Base-by-base conservation (phyloP, 2,329 filamentous ascomycete genomes). In the Trichoderma lentiforme region DNA sequence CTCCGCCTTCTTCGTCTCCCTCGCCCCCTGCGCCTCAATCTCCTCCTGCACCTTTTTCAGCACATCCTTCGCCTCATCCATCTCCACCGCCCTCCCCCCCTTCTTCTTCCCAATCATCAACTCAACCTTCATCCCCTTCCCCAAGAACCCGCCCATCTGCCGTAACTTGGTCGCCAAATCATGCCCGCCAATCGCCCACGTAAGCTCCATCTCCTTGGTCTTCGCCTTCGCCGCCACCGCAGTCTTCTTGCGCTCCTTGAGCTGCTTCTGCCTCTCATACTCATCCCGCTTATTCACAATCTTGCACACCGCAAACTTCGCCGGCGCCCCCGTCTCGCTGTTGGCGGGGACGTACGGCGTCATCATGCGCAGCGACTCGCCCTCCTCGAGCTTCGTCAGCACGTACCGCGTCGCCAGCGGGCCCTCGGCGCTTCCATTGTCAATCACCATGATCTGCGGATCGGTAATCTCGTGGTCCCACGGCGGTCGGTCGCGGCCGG, bases 131-230 rank as follows among this genome's bases (percentile, higher is more conserved):
- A 88, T 87, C 1, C 94, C 94, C 80, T 93, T 93, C 9, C 80
- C 83, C 78, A 98, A 79, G 79, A 97, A 97, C 69, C 83, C 85
- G 73, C 82, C 82, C 77, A 95, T 80, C 82, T 90, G 89, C 77
- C 87, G 87, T 80, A 96, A 79, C 78, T 91, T 88, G 79, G 93
- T 91, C n/a, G 83, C 83, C 67, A 97, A 80, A 83, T 98, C 95
- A 78, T 95, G 88, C 14, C 81, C 78, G 73, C 90, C 90, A 77
- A 97, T 97, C 39, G 91, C 90, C 95, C 95, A 98, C 80, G 94
- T 95, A 76, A 98, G 76, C 82, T 98, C 95, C n/a, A 98, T 81
- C 78, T 91, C 91, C 83, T 98, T 98, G 18, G 81, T 79, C 74
- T 84, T 85, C 43, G 83, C 73, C 74, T 81, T 79, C 73, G 82